Evolutionary conservation across 1,284 basidiomycete genomes (phyloP), one percentile per base, ranked within the genome.

Genomic region (Fistulinella cinereoalba): DNA sequence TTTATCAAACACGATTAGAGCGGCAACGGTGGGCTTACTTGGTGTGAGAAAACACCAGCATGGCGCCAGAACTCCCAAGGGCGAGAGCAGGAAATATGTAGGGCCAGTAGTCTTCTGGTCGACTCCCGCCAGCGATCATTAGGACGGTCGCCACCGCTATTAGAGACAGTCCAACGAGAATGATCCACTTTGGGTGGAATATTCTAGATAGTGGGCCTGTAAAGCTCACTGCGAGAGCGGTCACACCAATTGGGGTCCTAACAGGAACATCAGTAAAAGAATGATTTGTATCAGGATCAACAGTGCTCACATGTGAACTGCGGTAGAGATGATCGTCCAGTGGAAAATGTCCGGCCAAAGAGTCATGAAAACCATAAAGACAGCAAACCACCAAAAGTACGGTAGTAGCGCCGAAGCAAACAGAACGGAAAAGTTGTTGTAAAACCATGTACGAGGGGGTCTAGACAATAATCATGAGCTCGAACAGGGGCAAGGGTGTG

Each of bases 51-150:
- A 60, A 73, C 11, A 49, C 46, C 41, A 71, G 42, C 50, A 61
- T 66, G 1, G 49, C 56, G 10, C 77, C 76, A 3, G 64, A 62
- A 16, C 70, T 70, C 21, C 77, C 76, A 32, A 79, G 46, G n/a
- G n/a, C n/a, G n/a, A n/a, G n/a, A n/a, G 69, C 77, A 16, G 78
- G 77, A 56, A 80, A 73, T 37, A 71, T 65, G 51, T 67, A 67
- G 0, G 58, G 53, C 73, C 72, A 79, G 58, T 79, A 80, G 15
- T 66, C 58, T 6, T 64, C 60, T 13, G 69, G 65, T 1, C 24
- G 43, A 12, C 62, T 46, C 41, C 75, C 69, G 0, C 70, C 70
- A 40, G 72, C 62, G 2, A 72, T 70, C 33, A 78, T 58, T 11
- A 78, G 59, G 28, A 69, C 49, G 2, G 72, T 76, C 15, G 73